Evolutionary conservation across 345 rosid species (phyloP), one percentile per base, ranked within the genome.

Genomic region (Euphorbia lathyris): DNA sequence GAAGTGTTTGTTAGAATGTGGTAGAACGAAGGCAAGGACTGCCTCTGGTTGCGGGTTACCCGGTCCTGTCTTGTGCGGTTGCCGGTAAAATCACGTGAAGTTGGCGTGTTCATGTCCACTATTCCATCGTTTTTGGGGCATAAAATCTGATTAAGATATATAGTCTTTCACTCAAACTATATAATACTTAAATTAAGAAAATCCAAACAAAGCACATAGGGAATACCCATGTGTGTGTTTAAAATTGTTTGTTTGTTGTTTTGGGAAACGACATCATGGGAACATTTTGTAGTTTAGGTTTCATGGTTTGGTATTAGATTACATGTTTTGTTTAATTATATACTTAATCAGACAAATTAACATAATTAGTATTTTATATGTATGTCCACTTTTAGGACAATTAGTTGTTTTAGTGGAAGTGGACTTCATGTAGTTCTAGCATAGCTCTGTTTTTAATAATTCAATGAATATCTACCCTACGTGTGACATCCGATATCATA

Each of bases 31-130:
- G 34, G 61, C 72, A 36, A 7, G 52, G 9, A 14, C 22, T 1
- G 50, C 19, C 56, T 23, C 19, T 40, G 64, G 6, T 36, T 19
- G 72, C 65, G 72, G 56, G 40, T 58, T 58, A 62, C 42, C 48
- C 63, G 72, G 65, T 58, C 34, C 71, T 51, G 2, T 38, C 9
- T 68, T 51, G 57, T 47, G 72, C 32, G 47, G 20, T 59, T 58
- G 58, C n/a, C 43, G 29, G 47, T 5, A 0, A 1, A 14, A 7
- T 3, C 75, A 72, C 65, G 50, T 65, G 69, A 72, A 9, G 27
- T 13, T 51, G 27, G 53, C 50, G 12, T 57, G 65, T 30, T 25
- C 26, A 9, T 53, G 58, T n/a, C 17, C 27, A 57, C 43, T 2
- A 40, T 9, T 40, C 43, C 6, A 43, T 17, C 34, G 27, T 43